A percentile compares a stretch with the other conserved stretches of the same genome.
Conservation (phyloP, 2,329 filamentous ascomycete species). For the Aspergillus sp. region DNA sequence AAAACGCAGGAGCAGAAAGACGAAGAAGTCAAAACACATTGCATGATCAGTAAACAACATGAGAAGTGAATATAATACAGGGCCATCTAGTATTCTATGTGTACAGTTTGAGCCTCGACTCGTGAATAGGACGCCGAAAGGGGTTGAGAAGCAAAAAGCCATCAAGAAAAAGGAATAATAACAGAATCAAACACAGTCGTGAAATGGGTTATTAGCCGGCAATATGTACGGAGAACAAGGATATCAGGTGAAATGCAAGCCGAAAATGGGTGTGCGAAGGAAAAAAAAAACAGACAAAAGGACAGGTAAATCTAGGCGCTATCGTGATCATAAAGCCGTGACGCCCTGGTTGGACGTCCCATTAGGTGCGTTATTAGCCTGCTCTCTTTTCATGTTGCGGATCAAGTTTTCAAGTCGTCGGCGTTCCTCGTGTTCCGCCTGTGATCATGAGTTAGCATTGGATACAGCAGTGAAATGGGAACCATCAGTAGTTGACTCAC, state of each 20-base stretch:
- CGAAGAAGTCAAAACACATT: neutral
- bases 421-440: slow-evolving; percentile 70
- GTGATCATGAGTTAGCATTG: slow-evolving; percentile 14
- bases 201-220: no score
- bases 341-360: slow-evolving; percentile 22
- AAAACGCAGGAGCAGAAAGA: neutral
- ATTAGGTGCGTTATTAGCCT: slow-evolving; percentile 14
- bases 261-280: neutral
- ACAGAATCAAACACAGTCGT: no score
- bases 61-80: no score
- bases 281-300: slow-evolving; percentile 4
- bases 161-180: no score
- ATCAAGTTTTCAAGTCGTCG: slow-evolving; percentile 62
- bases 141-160: no score
- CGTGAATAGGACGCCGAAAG: no score
- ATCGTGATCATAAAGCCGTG: slow-evolving; percentile 31
- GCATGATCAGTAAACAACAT: no score
- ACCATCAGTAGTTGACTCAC: slow-evolving; percentile 44
- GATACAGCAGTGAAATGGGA: neutral
- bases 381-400: slow-evolving; percentile 44
- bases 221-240: no score
- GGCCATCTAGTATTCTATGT: no score
- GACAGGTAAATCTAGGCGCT: slow-evolving; percentile 8
- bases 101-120: no score
- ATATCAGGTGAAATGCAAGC: no score